Evolutionary conservation across 805 yeast genomes (phyloP).

Genomic region (Teunomyces funiuensis): DNA sequence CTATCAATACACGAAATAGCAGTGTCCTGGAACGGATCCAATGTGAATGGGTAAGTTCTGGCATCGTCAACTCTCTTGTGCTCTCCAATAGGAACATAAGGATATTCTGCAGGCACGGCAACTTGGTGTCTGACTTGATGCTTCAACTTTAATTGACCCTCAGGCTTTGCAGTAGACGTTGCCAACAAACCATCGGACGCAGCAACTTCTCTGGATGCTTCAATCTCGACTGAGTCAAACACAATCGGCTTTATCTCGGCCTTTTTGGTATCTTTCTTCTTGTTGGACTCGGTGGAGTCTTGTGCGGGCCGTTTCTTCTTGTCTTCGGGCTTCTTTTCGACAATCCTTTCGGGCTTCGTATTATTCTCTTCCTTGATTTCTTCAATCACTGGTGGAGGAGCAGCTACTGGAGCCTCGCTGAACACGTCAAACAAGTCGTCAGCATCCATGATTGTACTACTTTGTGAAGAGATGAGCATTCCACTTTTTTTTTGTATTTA

Average conservation of each 20-base stretch:
- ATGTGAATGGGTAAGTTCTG: conserved; percentile 83
- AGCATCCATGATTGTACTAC: conserved; percentile 29
- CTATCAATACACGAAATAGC: conserved; percentile 95
- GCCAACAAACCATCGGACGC: conserved; percentile 71
- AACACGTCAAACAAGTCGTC: conserved; percentile 66
- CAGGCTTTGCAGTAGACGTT: conserved; percentile 21
- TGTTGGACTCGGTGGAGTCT: conserved; percentile 7
- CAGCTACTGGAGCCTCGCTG: conserved; percentile 50
- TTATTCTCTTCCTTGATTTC: conserved; percentile 18
- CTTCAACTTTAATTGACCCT: conserved; percentile 59
- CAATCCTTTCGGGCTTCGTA: conserved; percentile 23
- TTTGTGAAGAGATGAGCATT: conserved; percentile 5
- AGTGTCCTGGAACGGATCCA: conserved; percentile 98
- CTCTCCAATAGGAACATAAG: conserved; percentile 83
- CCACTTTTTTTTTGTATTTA: background rate
- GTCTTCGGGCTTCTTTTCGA: conserved; percentile 22
- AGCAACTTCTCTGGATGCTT: conserved; percentile 85
- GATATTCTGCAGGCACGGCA: conserved; percentile 89
- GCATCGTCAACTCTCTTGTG: conserved; percentile 81
- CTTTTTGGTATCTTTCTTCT: conserved; percentile 20
- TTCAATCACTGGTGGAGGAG: conserved; percentile 25
- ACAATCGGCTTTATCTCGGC: conserved; percentile 65
- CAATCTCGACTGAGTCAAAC: conserved; percentile 83
- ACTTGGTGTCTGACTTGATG: conserved; percentile 98
- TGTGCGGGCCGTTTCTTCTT: conserved; percentile 14